Evolutionary conservation across 805 yeast species (phyloP).

Genomic region (Ogataea nakhonphanomensis): DNA sequence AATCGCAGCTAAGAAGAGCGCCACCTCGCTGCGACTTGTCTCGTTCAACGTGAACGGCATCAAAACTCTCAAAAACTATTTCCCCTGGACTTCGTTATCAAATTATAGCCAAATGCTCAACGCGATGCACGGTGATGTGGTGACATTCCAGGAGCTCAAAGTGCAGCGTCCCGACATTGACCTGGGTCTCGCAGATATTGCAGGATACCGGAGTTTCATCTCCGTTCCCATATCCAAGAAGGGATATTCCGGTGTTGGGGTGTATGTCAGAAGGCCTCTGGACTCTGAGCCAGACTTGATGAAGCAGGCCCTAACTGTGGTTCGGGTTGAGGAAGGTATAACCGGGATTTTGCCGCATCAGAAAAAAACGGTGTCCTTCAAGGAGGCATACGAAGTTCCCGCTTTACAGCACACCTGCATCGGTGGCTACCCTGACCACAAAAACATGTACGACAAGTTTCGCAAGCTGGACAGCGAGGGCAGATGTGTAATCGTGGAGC

Average conservation of each 20-base stretch:
- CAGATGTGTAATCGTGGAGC: conserved; percentile 70
- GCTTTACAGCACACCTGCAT: conserved; percentile 35
- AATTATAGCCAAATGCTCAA: conserved; percentile 46
- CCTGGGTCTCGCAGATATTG: conserved; percentile 36
- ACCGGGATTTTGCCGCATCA: conserved; percentile 55
- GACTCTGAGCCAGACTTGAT: conserved; percentile 39
- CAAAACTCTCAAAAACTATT: conserved; percentile 73
- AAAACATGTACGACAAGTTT: conserved; percentile 28
- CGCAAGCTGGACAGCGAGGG: conserved; percentile 79
- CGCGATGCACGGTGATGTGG: conserved; percentile 62
- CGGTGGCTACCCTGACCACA: conserved; percentile 66
- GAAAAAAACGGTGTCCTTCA: conserved; percentile 21
- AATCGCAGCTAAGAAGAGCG: conserved; percentile 12
- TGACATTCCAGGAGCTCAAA: conserved; percentile 88
- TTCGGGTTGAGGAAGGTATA: conserved; percentile 86
- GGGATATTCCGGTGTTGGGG: conserved; percentile 92
- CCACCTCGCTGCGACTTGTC: conserved; percentile 24
- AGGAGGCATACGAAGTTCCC: conserved; percentile 24
- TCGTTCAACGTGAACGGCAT: conserved; percentile 85
- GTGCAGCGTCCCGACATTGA: conserved; percentile 49
- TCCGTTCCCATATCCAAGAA: conserved; percentile 64
- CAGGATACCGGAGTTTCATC: conserved; percentile 61
- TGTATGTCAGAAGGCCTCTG: conserved; percentile 59
- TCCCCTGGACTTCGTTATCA: conserved; percentile 69
- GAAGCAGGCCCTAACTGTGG: conserved; percentile 44